Percentiles rank a stretch among this genome's conserved stretches.
Conservation (phyloP, 2,329 filamentous ascomycete species). For the Aspergillus hiratsukae region DNA sequence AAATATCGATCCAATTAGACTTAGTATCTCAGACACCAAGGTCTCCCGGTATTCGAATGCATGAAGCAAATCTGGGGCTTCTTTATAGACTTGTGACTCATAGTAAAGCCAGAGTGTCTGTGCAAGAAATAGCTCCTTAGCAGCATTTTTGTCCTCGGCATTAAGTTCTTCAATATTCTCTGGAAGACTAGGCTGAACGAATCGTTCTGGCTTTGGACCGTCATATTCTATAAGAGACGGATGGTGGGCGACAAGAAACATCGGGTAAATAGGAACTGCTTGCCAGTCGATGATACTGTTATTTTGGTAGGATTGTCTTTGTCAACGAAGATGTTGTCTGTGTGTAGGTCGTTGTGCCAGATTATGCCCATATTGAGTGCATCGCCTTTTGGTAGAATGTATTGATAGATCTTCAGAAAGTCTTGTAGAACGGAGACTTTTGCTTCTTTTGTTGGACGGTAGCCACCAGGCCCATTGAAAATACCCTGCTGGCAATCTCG, state of each 20-base stretch:
- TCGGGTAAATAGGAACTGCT: constrained; percentile 22
- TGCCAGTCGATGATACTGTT: constrained; percentile 35
- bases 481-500: constrained; percentile 13
- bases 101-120: constrained; percentile 16
- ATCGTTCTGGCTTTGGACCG: constrained; percentile 10
- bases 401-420: constrained; percentile 21
- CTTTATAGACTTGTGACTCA: constrained; percentile 11
- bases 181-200: constrained; percentile 9
- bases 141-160: constrained; percentile 8
- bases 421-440: constrained; percentile 22
- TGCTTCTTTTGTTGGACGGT: constrained; percentile 20
- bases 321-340: constrained; percentile 32
- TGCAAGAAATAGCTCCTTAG: constrained; percentile 9
- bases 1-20: constrained; percentile 10
- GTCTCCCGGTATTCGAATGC: constrained; percentile 10
- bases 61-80: constrained; percentile 9
- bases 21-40: constrained; percentile 6
- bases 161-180: constrained; percentile 8
- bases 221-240: constrained; percentile 24
- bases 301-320: constrained; percentile 24
- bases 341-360: constrained; percentile 30
- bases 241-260: constrained; percentile 22
- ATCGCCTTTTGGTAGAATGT: constrained; percentile 20
- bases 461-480: constrained; percentile 21
- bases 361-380: constrained; percentile 20